A percentile compares a stretch with the other conserved stretches of the same genome.
Evolutionary conservation across 2,329 filamentous ascomycete species (phyloP).

Genomic region (Trichoderma atrobrunneum): DNA sequence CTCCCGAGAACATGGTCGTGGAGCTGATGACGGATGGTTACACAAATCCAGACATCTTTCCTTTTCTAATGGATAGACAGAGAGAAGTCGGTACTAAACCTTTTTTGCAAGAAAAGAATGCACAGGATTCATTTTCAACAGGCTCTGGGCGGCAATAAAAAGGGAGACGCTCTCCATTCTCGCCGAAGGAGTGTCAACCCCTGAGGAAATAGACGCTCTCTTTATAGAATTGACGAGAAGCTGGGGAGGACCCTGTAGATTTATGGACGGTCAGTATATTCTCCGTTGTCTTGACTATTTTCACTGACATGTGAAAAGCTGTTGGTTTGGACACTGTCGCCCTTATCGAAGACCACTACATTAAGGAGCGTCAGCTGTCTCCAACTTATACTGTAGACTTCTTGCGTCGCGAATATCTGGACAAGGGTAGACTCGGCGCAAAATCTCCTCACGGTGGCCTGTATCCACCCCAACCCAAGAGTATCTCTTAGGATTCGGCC

Average conservation of each 20-base stretch:
- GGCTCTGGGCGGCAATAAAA: neutral
- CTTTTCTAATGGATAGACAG: conserved; percentile 3
- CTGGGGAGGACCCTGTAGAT: neutral
- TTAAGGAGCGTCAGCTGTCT: neutral
- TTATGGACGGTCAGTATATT: neutral
- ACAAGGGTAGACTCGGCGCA: neutral
- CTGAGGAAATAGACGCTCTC: neutral
- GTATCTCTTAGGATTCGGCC: neutral
- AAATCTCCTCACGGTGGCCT: neutral
- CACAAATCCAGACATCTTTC: neutral
- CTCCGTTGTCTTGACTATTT: neutral
- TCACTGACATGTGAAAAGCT: neutral
- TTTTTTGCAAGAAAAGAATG: neutral
- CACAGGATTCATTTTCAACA: neutral
- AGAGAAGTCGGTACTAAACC: neutral
- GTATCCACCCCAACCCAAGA: neutral
- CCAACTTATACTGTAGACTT: neutral
- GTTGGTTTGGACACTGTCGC: neutral
- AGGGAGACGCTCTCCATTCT: neutral
- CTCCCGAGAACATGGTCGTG: neutral
- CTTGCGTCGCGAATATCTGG: neutral
- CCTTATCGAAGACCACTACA: neutral
- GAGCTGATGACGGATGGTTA: neutral
- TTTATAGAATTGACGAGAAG: neutral
- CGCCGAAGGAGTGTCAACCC: neutral